phyloP scores from a whole-genome alignment of 805 yeast genomes.

The Wickerhamomyces subpelliculosus region DNA sequence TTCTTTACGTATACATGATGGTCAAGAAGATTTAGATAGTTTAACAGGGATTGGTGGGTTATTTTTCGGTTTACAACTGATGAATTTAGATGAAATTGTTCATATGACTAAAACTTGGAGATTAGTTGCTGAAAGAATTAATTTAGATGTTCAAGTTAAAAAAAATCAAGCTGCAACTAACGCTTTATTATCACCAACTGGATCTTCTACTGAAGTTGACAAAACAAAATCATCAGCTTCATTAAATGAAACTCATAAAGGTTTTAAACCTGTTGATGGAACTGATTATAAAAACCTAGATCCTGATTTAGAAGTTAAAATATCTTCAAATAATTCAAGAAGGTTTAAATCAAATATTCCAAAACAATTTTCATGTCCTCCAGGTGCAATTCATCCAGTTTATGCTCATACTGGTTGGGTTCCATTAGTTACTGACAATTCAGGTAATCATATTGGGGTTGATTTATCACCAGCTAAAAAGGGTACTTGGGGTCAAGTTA shows the following conservation, averaged over 20 bases:
- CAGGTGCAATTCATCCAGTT: slow-evolving; percentile 59
- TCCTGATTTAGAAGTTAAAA: slow-evolving; percentile 17
- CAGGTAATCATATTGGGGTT: slow-evolving; percentile 87
- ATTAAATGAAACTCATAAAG: slow-evolving; percentile 16
- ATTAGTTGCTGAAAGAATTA: slow-evolving; percentile 46
- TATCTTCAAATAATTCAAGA: slow-evolving; percentile 16
- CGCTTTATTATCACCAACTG: slow-evolving; percentile 19
- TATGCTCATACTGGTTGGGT: slow-evolving; percentile 93
- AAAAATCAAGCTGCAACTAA: slow-evolving; percentile 13
- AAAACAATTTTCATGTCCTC: slow-evolving; percentile 68
- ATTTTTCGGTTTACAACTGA: slow-evolving; percentile 69
- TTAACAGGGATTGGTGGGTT: slow-evolving; percentile 66
- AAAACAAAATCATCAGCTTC: slow-evolving; percentile 14
- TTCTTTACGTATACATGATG: slow-evolving; percentile 78
- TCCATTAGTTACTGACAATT: slow-evolving; percentile 80
- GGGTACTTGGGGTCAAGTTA: slow-evolving; percentile 88
- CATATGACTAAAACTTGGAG: slow-evolving; percentile 86
- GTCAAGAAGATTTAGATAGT: slow-evolving; percentile 75
- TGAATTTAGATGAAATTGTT: slow-evolving; percentile 75
- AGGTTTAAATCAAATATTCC: slow-evolving; percentile 38
- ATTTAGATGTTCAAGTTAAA: slow-evolving; percentile 19
- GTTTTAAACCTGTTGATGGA: slow-evolving; percentile 21
- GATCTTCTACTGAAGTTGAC: slow-evolving; percentile 18
- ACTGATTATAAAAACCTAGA: slow-evolving; percentile 5
- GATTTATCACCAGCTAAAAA: slow-evolving; percentile 78